Evolutionary conservation across 108 stramenopile species (phyloP).

Genomic region (Craspedostauros australis): DNA sequence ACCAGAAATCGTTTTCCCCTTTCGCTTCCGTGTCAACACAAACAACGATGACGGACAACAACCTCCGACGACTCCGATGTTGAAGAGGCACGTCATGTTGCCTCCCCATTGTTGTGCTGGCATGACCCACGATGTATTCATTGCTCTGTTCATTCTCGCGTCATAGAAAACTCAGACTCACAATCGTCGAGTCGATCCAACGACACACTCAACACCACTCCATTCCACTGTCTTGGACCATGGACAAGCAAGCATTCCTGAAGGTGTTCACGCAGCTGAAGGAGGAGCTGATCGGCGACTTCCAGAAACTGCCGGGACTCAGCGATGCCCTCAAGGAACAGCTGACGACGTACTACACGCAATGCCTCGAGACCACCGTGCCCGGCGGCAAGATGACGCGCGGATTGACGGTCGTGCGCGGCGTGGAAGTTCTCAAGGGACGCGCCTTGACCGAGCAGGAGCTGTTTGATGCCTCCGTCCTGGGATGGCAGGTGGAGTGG

Average conservation of each 20-base stretch:
- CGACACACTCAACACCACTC: too few relatives aligned
- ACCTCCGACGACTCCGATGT: too few relatives aligned
- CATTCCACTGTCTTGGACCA: too few relatives aligned
- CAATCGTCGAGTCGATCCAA: too few relatives aligned
- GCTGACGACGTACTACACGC: slow-evolving; percentile 2
- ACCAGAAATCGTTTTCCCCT: too few relatives aligned
- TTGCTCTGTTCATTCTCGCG: too few relatives aligned
- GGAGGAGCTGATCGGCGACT: slow-evolving; percentile 1
- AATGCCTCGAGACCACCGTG: slow-evolving; percentile 48
- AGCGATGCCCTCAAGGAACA: not conserved
- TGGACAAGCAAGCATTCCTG: not conserved
- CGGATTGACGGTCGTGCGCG: slow-evolving; percentile 74
- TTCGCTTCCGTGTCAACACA: too few relatives aligned
- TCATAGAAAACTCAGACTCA: too few relatives aligned
- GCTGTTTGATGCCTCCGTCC: slow-evolving; percentile 35
- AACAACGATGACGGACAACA: too few relatives aligned
- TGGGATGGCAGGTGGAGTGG: slow-evolving; percentile 97
- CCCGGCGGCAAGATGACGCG: slow-evolving; percentile 94
- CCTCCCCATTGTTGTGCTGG: too few relatives aligned
- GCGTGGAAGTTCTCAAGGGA: slow-evolving; percentile 24
- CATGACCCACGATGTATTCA: too few relatives aligned
- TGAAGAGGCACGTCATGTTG: too few relatives aligned
- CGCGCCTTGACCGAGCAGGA: slow-evolving; percentile 36
- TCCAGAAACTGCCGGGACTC: not conserved
- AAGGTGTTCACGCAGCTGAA: slow-evolving; percentile 3